Base-by-base conservation (phyloP, 345 rosid species). In the Hypericum androsaemum region DNA sequence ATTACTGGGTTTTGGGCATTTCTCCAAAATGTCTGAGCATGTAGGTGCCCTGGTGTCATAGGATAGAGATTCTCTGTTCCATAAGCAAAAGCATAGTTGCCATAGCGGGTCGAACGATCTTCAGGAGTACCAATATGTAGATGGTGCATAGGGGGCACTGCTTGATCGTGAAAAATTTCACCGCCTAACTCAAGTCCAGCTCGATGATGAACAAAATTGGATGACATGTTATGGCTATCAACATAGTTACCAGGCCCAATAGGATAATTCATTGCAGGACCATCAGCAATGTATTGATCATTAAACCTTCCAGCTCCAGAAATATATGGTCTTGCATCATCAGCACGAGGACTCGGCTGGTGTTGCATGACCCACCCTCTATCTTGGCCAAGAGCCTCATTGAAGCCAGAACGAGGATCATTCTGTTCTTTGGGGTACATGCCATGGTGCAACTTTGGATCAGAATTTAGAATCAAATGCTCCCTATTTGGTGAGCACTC, bases 291-390 rank as follows among this genome's bases (percentile, higher is more conserved):
- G 64, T 71, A 81, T 44, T 69, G 83, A 69, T 83, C 88, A 52
- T 74, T 76, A 63, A 83, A 65, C 64, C 96, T 78, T 75, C 79
- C 84, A 66, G 77, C 71, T 50, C 76, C 86, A 57, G 78, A 59
- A 41, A 61, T 28, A 61, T 73, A 79, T 58, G 71, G 54, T 80
- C 92, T 84, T 37, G 63, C 74, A 59, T 84, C 95, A 60, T 86
- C 95, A 65, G 66, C 65, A 38, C 61, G 69, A 40, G 92, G 71
- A 54, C 66, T 77, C 68, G 73, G 60, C 65, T 74, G 96, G 57
- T 79, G 85, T 67, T 66, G 89, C 64, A 68, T 64, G 67, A 70
- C 47, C 95, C 95, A 75, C 53, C 96, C 94, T 65, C 87, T 81
- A 56, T 88, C 97, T 57, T 76, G 83, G 62, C 67, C 55, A 6